Evolutionary conservation across 1,284 basidiomycete species (phyloP), one percentile per base, ranked within the genome.

Genomic region (Trichosporon ovoides): DNA sequence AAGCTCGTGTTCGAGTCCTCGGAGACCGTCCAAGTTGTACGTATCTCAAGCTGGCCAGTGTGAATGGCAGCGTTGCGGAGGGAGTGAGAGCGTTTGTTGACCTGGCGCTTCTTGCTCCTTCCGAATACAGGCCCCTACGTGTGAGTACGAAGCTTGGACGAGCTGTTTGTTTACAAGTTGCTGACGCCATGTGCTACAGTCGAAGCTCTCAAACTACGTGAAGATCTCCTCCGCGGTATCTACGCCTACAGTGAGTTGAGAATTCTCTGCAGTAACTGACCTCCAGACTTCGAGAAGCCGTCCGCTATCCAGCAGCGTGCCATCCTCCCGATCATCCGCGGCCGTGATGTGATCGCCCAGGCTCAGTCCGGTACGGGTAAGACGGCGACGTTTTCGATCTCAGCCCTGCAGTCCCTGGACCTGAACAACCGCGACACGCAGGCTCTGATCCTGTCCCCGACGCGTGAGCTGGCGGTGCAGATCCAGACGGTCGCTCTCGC

Each of bases 321-420:
- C 31, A 98, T 98, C 76, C 80, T 94, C 50, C 95, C 95, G 56
- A 95, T 98, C 72, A 93, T 86, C 53, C 88, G 92, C 78, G 91
- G 91, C 19, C 86, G 92, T 65, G 94, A 98, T 82, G 94, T 97
- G 62, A 97, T 96, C 76, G 93, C 92, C 13, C 95, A 98, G 81
- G 96, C 96, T 18, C 96, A 98, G 79, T 98, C 95, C 28, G 96
- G 96, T 73, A 99, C 96, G 24, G 96, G 96, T 83, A 99, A 99
- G 88, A 98, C 96, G 3, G 96, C 96, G 7, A 98, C 96, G 4
- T 99, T 93, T 79, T 91, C 90, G 66, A 94, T 95, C 71, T 88
- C 91, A 66, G 89, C 91, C 72, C 85, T 95, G 51, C 91, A 95
- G 73, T 75, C 92, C 60, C 97, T 98, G 83, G 96, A 98, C 78